Conservation (phyloP, 2,329 filamentous ascomycete species). For the Penicillium glabrum region DNA sequence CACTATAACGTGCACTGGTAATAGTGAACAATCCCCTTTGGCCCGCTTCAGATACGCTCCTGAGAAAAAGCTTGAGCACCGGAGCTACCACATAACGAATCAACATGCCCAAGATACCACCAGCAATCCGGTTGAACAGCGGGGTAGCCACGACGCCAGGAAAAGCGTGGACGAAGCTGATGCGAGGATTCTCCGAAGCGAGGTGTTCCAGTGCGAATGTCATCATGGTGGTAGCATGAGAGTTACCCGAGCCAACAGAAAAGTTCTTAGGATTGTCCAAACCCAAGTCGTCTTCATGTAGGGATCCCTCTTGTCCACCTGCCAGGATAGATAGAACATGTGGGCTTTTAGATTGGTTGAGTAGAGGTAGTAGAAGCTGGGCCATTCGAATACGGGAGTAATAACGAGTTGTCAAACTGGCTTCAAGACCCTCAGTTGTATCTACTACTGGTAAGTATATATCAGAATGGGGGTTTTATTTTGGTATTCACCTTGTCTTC, state of each 20-base stretch:
- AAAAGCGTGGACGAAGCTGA: conserved; percentile 51
- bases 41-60: conserved; percentile 38
- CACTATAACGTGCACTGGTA: conserved; percentile 35
- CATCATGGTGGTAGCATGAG: conserved; percentile 50
- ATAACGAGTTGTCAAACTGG: conserved; percentile 49
- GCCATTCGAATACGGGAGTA: conserved; percentile 49
- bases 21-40: conserved; percentile 47
- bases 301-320: neutral
- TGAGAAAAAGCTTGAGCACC: conserved; percentile 32
- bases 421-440: conserved; percentile 47
- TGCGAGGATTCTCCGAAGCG: conserved; percentile 46
- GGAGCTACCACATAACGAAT: neutral
- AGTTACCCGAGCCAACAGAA: neutral
- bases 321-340: neutral
- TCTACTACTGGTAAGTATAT: conserved; percentile 36
- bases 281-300: neutral
- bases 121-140: conserved; percentile 23
- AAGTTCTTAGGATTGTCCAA: neutral
- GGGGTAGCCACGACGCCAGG: conserved; percentile 46
- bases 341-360: conserved; percentile 12
- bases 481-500: neutral
- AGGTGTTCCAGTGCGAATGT: conserved; percentile 52
- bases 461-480: no score
- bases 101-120: conserved; percentile 30
- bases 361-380: conserved; percentile 38